Base-by-base conservation (phyloP, 495 filamentous ascomycete species). In the Alectoria sarmentosa region DNA sequence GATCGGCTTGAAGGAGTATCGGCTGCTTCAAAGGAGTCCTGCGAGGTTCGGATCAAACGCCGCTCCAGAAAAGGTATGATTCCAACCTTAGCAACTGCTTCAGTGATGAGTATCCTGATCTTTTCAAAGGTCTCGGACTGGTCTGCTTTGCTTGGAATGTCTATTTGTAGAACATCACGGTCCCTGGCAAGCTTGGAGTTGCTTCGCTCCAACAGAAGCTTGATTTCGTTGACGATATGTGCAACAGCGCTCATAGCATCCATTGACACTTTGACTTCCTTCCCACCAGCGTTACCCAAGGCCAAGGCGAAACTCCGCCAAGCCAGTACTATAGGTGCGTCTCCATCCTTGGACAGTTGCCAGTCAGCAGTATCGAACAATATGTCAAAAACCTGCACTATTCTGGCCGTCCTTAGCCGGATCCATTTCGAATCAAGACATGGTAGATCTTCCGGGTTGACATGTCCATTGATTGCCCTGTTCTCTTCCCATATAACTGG, bases 201-300 rank as follows among this genome's bases (percentile, higher is more conserved):
- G 3, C 78, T 79, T 13, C 59, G 66, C 41, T 73, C 75, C 90
- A 93, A 96, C 5, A 92, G 75, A 19, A 78, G 83, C 60, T 85
- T 82, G 14, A 96, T 73, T 28, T 88, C 67, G 36, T 82, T 82
- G 61, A 94, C 78, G 30, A 91, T 76, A 58, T 85, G 81, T 15
- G 90, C 86, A 56, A 96, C 80, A 52, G 91, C 90, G 58, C 86
- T 80, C 76, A 89, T 90, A 8, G 89, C 87, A 63, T 98, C 92
- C 30, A 81, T 82, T 0, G 90, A 90, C 17, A 92, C 88, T 68
- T 91, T 96, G 62, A 98, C 86, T 71, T 98, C 94, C 74, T 95
- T 94, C 52, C 82, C 86, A 9, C 89, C 89, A 0, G 94, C 92
- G 60, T 86, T 81, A 6, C 87, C 86, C 38, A 97, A 74, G 10